phyloP scores from a whole-genome alignment of 2,329 filamentous ascomycete species.

The Onygenales sp. region DNA sequence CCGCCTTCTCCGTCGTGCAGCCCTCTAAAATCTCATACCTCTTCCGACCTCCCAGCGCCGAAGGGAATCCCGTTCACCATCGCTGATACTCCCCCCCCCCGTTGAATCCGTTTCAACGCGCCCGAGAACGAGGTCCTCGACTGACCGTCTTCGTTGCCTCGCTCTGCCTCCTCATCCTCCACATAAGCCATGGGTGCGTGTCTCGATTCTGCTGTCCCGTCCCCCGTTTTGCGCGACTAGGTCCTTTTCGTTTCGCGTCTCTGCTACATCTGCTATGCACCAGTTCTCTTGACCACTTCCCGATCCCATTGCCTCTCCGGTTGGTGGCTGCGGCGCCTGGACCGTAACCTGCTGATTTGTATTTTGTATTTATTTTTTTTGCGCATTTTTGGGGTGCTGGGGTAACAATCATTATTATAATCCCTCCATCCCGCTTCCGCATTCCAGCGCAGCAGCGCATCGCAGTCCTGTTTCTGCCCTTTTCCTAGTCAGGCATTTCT shows the following conservation, averaged over 20 bases:
- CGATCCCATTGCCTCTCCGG: background rate
- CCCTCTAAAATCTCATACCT: background rate
- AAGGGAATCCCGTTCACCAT: background rate
- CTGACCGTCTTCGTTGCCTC: background rate
- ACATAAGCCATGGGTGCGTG: conserved; percentile 14
- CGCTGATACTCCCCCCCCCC: background rate
- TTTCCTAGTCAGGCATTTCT: conserved; percentile 3
- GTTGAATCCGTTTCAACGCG: background rate
- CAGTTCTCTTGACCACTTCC: background rate
- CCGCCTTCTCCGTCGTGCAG: conserved; percentile 1
- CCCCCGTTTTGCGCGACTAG: background rate
- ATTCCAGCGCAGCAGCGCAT: conserved; percentile 1
- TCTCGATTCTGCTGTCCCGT: conserved; percentile 1
- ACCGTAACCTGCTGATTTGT: background rate
- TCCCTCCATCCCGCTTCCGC: background rate
- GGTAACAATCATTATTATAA: background rate
- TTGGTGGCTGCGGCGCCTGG: conserved; percentile 1
- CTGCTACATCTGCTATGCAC: background rate
- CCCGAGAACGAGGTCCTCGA: background rate
- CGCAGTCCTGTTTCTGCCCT: background rate
- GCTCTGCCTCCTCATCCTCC: conserved; percentile 4
- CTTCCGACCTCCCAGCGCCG: background rate
- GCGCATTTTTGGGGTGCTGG: background rate
- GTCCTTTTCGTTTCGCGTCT: conserved; percentile 1
- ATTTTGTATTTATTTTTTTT: background rate